phyloP scores from a whole-genome alignment of 257 asterid species.

The Henckelia pumila region DNA sequence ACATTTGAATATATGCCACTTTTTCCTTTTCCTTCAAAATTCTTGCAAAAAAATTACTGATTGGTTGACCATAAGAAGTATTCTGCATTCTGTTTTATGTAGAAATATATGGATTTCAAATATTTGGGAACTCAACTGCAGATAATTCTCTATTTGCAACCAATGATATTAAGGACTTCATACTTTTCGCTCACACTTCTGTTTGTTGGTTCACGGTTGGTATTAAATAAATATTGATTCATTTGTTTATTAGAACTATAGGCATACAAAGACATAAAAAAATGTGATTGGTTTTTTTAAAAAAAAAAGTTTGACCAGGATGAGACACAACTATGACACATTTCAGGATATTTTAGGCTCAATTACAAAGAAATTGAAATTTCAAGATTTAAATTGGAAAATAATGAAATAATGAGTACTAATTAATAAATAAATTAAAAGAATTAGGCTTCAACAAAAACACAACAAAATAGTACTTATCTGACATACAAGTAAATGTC shows the following conservation, averaged over 20 bases:
- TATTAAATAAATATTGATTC: constrained; percentile 12
- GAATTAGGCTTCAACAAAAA: no score
- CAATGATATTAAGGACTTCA: constrained; percentile 77
- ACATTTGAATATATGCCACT: neutral
- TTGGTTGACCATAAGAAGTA: constrained; percentile 90
- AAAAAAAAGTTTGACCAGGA: no score
- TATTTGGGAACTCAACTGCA: constrained; percentile 67
- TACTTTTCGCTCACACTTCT: constrained; percentile 21
- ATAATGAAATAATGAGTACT: no score
- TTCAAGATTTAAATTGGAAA: no score
- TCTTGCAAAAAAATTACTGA: constrained; percentile 26
- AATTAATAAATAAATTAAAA: no score
- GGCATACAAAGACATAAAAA: constrained; percentile 97
- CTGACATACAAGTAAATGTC: no score
- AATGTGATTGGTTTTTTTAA: no score
- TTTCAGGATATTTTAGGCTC: no score
- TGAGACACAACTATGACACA: no score
- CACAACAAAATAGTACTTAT: no score
- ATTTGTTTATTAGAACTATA: constrained; percentile 29
- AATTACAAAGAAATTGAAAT: no score
- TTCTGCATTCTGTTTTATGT: constrained; percentile 94
- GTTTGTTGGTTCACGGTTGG: constrained; percentile 7
- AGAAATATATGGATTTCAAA: constrained; percentile 66
- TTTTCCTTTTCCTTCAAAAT: constrained; percentile 10
- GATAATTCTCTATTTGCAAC: constrained; percentile 79